Percentiles rank a stretch among this genome's conserved stretches.
These are phyloP conservation scores for Tetrapyrgos nigripes DNA, from an alignment of 1,284 basidiomycete species.

Conservation along the genomic window DNA sequence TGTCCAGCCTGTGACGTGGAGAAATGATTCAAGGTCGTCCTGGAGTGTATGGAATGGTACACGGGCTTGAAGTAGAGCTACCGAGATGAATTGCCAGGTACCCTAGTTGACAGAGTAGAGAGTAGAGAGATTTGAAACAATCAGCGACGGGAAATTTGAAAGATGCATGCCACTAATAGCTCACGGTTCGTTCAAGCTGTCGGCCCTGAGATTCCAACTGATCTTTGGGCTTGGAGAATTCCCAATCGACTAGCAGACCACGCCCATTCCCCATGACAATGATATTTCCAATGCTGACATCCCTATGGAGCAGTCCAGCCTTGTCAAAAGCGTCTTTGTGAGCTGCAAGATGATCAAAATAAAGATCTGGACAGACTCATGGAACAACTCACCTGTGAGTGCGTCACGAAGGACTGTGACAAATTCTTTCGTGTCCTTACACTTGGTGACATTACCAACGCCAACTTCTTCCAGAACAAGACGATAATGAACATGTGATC, in stretches of 20 bases:
- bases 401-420: conserved; percentile 1
- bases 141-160: background rate
- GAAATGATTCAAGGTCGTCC: conserved; percentile 9
- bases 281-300: conserved; percentile 6
- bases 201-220: background rate
- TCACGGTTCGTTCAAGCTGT: background rate
- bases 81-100: conserved; percentile 10
- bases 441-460: background rate
- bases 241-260: conserved; percentile 10
- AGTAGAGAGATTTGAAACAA: background rate
- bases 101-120: too few species aligned
- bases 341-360: background rate
- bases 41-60: background rate
- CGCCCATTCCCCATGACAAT: conserved; percentile 1
- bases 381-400: background rate
- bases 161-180: background rate
- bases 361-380: background rate
- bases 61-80: background rate
- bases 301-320: conserved; percentile 2
- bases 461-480: conserved; percentile 21
- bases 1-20: conserved; percentile 8
- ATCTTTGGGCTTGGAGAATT: conserved; percentile 1
- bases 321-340: background rate
- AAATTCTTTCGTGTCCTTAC: background rate
- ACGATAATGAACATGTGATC: conserved; percentile 14